Evolutionary conservation across 352 stramenopile genomes (phyloP), one percentile per base, ranked within the genome.

Genomic region (Aphanomyces cochlioides): DNA sequence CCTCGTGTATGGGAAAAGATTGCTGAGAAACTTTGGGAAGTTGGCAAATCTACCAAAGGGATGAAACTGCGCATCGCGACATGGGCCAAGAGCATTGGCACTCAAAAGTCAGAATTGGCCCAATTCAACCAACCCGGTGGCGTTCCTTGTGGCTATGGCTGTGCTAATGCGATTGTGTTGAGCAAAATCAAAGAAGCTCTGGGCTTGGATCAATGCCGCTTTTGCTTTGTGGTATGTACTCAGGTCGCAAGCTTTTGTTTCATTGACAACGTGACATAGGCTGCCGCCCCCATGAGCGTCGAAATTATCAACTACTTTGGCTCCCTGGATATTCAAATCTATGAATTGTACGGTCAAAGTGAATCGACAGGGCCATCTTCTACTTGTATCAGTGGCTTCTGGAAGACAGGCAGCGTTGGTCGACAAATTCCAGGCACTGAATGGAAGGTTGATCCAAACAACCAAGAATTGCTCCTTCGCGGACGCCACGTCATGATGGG

Each of bases 261-360:
- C 1, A 53, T 19, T 53, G 13, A 53, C n/a, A 28, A 61, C 5
- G 66, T 93, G 90, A 60, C 89, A 76, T 60, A 79, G 34, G 88
- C 84, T 48, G 96, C 95, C 7, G 95, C 96, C 36, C 95, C 95
- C 3, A 98, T 98, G 68, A 90, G 88, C 65, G 75, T 82, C n/a
- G 92, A 98, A 69, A 90, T 97, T 13, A 77, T 98, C 12, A 83
- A 97, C 40, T 98, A 98, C 79, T 98, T 99, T 73, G 88, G 84
- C 61, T 98, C 92, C 21, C 75, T 98, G 34, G 95, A 98, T 72
- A 79, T 98, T 50, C 92, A 91, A 8, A 87, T 99, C 50, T 95
- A 90, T 72, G 96, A 98, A 78, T 84, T 98, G 72, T 94, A 95
- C 50, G 95, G 96, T 5, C 92, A 98, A 79, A 96, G 87, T 40